Conservation (phyloP, 768 basidiomycete genomes). For the Kwoniella pini region DNA sequence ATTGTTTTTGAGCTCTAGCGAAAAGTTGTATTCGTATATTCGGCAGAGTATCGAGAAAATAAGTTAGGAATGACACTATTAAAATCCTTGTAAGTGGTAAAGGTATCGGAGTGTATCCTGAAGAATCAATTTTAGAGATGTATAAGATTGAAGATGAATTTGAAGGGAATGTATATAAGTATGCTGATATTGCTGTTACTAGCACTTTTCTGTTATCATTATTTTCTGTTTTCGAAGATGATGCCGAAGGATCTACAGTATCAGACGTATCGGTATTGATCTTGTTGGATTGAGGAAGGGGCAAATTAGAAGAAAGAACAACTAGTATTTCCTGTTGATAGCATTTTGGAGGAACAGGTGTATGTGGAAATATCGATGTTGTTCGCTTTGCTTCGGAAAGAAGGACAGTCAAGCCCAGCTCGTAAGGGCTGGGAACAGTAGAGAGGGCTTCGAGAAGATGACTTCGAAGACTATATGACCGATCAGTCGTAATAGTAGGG, state of each 20-base stretch:
- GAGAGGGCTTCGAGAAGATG: conserved; percentile 26
- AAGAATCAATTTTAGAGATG: conserved; percentile 91
- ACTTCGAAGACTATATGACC: conserved; percentile 25
- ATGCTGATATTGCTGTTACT: conserved; percentile 66
- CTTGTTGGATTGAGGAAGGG: not conserved
- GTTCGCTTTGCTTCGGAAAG: conserved; percentile 60
- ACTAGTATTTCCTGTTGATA: conserved; percentile 57
- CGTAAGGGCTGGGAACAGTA: conserved; percentile 22
- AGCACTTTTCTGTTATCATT: conserved; percentile 49
- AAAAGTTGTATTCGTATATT: conserved; percentile 79
- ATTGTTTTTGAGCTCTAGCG: conserved; percentile 85
- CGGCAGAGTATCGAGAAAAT: conserved; percentile 62
- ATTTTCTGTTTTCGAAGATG: too few species aligned
- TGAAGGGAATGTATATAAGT: conserved; percentile 68
- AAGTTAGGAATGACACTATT: conserved; percentile 65
- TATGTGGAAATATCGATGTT: conserved; percentile 70
- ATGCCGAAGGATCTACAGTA: too few species aligned
- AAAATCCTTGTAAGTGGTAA: conserved; percentile 62
- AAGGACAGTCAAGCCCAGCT: conserved; percentile 31
- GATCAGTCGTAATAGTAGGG: too few species aligned
- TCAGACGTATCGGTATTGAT: too few species aligned
- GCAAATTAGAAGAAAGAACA: conserved; percentile 64
- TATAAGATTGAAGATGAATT: conserved; percentile 71
- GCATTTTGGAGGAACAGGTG: conserved; percentile 62
- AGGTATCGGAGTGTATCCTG: conserved; percentile 65